Conservation (phyloP, 2,329 filamentous ascomycete species). For the Remersonia thermophila region DNA sequence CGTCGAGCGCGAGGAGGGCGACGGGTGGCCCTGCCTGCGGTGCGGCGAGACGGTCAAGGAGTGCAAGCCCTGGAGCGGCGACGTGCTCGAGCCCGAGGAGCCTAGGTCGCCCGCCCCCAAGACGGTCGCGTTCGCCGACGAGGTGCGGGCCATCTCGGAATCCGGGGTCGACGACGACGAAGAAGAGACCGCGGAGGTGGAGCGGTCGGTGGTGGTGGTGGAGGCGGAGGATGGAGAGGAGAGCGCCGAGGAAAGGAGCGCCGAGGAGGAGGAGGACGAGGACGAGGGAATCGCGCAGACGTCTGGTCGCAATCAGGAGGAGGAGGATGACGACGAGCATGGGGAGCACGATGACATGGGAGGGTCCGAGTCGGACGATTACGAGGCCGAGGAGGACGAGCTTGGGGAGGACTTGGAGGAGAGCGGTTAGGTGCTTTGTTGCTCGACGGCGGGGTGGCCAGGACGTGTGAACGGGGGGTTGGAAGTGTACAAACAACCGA, state of each 20-base stretch:
- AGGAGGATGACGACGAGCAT: constrained; percentile 5
- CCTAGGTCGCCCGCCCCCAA: constrained; percentile 32
- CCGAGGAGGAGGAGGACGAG: constrained; percentile 1
- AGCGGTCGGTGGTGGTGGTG: constrained; percentile 1
- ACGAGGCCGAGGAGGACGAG: constrained; percentile 22
- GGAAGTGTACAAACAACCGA: too few relatives aligned
- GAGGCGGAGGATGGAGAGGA: constrained; percentile 1
- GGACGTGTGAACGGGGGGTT: not conserved
- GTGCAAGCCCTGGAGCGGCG: constrained; percentile 84
- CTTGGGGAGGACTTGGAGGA: constrained; percentile 16
- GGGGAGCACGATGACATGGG: not conserved
- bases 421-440: not conserved
- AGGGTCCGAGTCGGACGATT: constrained; percentile 19
- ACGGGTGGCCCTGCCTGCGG: constrained; percentile 83
- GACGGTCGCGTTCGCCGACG: constrained; percentile 51
- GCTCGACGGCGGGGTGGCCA: not conserved
- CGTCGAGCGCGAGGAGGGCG: constrained; percentile 83
- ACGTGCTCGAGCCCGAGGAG: constrained; percentile 54
- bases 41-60: constrained; percentile 76
- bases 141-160: constrained; percentile 27
- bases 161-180: constrained; percentile 5
- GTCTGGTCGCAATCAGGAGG: constrained; percentile 2
- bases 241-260: constrained; percentile 1
- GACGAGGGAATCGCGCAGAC: constrained; percentile 4
- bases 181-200: constrained; percentile 4